These are phyloP conservation scores for Guyanaporus albipodus DNA, from an alignment of 768 basidiomycete species.

Conservation along the genomic window DNA sequence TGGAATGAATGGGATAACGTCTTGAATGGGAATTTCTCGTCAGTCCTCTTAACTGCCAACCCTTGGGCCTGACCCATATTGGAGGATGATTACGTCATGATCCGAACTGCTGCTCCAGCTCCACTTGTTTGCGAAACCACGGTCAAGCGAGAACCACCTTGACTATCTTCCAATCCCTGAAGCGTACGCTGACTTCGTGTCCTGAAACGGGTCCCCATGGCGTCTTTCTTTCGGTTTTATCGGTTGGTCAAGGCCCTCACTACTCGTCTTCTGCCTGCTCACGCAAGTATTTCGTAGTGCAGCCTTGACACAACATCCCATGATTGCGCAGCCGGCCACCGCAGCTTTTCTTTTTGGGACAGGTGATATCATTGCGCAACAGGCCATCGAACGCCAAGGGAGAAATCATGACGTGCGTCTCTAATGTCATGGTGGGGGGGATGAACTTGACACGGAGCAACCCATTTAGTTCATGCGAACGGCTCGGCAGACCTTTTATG, in stretches of 20 bases:
- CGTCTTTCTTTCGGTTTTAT: slow-evolving; percentile 42
- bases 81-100: no score
- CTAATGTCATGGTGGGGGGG: not conserved
- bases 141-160: no score
- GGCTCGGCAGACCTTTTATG: slow-evolving; percentile 65
- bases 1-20: no score
- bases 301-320: slow-evolving; percentile 56
- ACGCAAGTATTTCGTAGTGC: slow-evolving; percentile 37
- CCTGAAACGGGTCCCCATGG: slow-evolving; percentile 32
- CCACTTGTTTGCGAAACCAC: no score
- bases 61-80: no score
- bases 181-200: no score
- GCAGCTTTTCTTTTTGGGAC: slow-evolving; percentile 66
- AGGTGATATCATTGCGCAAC: slow-evolving; percentile 84
- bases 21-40: no score
- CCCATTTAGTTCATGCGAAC: slow-evolving; percentile 52
- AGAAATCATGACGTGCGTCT: slow-evolving; percentile 72
- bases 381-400: slow-evolving; percentile 71
- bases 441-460: not conserved
- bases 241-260: slow-evolving; percentile 29
- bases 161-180: no score
- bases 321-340: slow-evolving; percentile 60
- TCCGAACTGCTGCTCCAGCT: no score
- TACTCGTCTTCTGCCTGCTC: not conserved
- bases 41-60: no score